A percentile compares a stretch with the other conserved stretches of the same genome.
Conservation (phyloP, 2,329 filamentous ascomycete species). For the Stachybotrys echinatus region DNA sequence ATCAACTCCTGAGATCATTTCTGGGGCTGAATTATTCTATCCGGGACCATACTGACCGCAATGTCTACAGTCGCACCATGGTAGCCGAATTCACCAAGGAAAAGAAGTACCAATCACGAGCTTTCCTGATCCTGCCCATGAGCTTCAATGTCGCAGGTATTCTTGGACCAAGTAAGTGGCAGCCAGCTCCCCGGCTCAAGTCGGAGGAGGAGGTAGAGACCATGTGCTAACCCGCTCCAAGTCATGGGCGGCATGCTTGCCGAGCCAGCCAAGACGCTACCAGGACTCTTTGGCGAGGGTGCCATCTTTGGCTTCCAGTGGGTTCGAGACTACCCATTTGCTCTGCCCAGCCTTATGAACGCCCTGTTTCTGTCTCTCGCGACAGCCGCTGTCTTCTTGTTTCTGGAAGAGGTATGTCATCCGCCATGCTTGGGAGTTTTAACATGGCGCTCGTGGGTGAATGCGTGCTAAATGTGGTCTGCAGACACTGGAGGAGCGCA, state of each 20-base stretch:
- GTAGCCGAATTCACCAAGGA: conserved; percentile 44
- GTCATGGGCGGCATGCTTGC: conserved; percentile 63
- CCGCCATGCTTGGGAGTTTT: neutral
- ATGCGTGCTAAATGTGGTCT: conserved; percentile 2
- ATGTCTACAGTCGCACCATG: conserved; percentile 35
- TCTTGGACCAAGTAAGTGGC: conserved; percentile 34
- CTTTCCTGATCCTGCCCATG: conserved; percentile 41
- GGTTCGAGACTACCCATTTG: conserved; percentile 63
- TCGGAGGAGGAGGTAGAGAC: neutral
- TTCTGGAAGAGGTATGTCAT: conserved; percentile 57
- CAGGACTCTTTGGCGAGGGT: conserved; percentile 55
- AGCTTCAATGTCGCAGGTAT: conserved; percentile 43
- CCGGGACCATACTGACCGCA: neutral
- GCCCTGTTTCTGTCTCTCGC: conserved; percentile 53
- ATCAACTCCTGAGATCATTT: too few relatives aligned
- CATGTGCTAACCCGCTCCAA: conserved; percentile 13
- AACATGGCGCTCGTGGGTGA: too few relatives aligned
- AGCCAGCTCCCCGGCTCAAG: neutral
- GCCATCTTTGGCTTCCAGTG: conserved; percentile 56
- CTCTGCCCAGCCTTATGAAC: conserved; percentile 64
- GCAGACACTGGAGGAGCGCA: conserved; percentile 41
- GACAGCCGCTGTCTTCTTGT: conserved; percentile 51
- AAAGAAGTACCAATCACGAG: conserved; percentile 41
- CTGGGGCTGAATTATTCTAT: conserved; percentile 7
- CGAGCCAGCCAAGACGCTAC: conserved; percentile 58